Conservation (phyloP, 2,329 filamentous ascomycete genomes). For the Colletotrichum zoysiae region DNA sequence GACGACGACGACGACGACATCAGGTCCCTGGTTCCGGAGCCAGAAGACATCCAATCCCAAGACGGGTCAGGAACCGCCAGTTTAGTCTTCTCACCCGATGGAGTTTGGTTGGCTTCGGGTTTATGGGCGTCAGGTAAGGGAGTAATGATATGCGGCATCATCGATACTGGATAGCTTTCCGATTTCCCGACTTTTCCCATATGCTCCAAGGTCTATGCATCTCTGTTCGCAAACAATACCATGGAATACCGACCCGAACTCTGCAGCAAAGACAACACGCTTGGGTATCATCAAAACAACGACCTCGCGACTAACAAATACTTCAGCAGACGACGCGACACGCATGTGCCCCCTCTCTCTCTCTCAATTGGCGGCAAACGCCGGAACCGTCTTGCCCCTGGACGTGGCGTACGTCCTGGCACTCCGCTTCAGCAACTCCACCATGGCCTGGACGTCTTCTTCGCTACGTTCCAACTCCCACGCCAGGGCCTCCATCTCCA, state of each 20-base stretch:
- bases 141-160: neutral
- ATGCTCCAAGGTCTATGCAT: neutral
- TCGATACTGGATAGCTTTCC: neutral
- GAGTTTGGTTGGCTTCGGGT: neutral
- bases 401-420: slow-evolving; percentile 18
- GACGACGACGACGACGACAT: neutral
- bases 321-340: neutral
- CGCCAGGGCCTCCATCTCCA: neutral
- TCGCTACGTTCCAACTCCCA: slow-evolving; percentile 19
- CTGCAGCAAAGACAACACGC: neutral
- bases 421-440: slow-evolving; percentile 25
- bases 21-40: neutral
- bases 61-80: neutral
- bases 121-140: neutral
- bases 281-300: slow-evolving; percentile 33
- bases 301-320: slow-evolving; percentile 13
- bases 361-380: slow-evolving; percentile 23
- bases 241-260: neutral
- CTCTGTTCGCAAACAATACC: no score
- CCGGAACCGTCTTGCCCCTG: slow-evolving; percentile 16
- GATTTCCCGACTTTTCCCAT: neutral
- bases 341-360: neutral
- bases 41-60: slow-evolving; percentile 7
- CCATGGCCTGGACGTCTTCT: slow-evolving; percentile 24
- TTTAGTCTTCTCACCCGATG: neutral